phyloP scores from a whole-genome alignment of 805 yeast genomes.

The Candida oleophila region DNA sequence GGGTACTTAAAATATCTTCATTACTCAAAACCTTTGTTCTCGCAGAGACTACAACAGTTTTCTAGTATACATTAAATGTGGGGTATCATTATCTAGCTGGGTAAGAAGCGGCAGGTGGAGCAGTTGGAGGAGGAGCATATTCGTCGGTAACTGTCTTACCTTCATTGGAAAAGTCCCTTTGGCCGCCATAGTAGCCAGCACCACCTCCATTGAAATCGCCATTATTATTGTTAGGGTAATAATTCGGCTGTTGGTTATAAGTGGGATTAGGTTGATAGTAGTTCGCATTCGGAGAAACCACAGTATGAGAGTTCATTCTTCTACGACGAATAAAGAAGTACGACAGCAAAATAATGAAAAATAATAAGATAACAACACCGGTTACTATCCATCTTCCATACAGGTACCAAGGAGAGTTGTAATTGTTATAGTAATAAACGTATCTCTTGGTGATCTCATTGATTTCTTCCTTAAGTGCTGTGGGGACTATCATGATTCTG shows the following conservation, averaged over 20 bases:
- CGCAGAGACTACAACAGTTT: too few species aligned
- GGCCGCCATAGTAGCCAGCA: not conserved
- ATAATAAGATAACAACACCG: not conserved
- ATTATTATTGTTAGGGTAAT: not conserved
- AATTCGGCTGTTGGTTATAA: not conserved
- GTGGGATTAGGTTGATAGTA: not conserved
- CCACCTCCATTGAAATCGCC: not conserved
- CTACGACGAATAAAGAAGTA: not conserved
- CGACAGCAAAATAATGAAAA: not conserved
- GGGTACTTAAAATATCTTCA: too few species aligned
- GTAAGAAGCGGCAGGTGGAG: not conserved
- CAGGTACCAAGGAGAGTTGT: not conserved
- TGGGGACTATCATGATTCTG: not conserved
- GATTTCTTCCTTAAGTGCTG: not conserved
- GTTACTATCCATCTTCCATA: not conserved
- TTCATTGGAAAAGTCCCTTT: not conserved
- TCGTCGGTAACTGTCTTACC: not conserved
- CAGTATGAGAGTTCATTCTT: not conserved
- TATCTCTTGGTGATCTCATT: not conserved
- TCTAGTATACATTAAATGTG: not conserved
- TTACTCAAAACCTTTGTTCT: too few species aligned
- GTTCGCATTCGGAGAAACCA: not conserved
- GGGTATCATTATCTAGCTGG: not conserved
- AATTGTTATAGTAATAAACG: not conserved
- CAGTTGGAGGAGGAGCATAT: not conserved